These are phyloP conservation scores for Exserohilum rostratum DNA, from an alignment of 2,329 filamentous ascomycete species.

Conservation along the genomic window DNA sequence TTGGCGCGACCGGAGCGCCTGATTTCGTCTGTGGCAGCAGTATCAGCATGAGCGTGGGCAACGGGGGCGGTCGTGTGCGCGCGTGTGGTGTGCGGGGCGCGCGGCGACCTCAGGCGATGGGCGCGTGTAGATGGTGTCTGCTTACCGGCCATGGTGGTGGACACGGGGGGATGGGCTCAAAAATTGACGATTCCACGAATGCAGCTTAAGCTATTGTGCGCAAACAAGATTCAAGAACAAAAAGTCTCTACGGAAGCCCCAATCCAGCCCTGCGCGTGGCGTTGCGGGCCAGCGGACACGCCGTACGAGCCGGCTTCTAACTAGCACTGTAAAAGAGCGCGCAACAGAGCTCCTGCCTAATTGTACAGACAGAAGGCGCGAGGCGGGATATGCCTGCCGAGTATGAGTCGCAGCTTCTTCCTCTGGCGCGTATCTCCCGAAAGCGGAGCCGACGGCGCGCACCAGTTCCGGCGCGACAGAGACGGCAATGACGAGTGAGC, in stretches of 20 bases:
- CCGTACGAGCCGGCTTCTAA: slow-evolving; percentile 30
- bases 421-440: slow-evolving; percentile 28
- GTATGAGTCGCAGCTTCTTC: slow-evolving; percentile 28
- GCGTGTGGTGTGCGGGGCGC: slow-evolving; percentile 9
- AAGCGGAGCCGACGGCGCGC: slow-evolving; percentile 22
- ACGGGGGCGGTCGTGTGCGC: slow-evolving; percentile 18
- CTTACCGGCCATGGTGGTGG: slow-evolving; percentile 66
- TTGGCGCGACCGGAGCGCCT: slow-evolving; percentile 94
- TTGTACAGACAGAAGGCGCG: slow-evolving; percentile 23
- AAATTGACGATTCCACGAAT: slow-evolving; percentile 35
- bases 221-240: slow-evolving; percentile 43
- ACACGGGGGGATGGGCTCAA: slow-evolving; percentile 41
- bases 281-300: slow-evolving; percentile 27
- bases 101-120: slow-evolving; percentile 4
- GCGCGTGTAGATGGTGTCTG: slow-evolving; percentile 43
- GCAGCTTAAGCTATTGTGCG: slow-evolving; percentile 41
- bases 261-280: slow-evolving; percentile 27
- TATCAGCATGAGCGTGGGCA: slow-evolving; percentile 33
- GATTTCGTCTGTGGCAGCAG: slow-evolving; percentile 69
- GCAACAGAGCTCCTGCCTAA: slow-evolving; percentile 23
- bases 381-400: slow-evolving; percentile 27
- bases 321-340: slow-evolving; percentile 30
- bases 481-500: slow-evolving; percentile 2
- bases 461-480: slow-evolving; percentile 16
- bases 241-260: slow-evolving; percentile 44